Evolutionary conservation across 2,329 filamentous ascomycete species (phyloP), one percentile per base, ranked within the genome.

Genomic region (Clonostachys rosea): DNA sequence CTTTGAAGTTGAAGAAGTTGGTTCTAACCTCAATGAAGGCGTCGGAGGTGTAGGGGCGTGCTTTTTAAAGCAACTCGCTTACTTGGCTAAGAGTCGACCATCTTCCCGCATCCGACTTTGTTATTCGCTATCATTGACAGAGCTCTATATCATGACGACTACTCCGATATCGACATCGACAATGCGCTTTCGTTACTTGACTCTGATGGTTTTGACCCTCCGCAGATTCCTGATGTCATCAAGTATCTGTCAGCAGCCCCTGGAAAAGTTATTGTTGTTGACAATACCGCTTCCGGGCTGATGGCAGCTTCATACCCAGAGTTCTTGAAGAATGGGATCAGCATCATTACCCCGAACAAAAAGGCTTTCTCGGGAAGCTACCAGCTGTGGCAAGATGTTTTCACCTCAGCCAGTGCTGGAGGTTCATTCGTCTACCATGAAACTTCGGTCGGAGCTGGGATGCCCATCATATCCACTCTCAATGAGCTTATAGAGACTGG

Each of bases 301-400:
- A 78, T 99, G 33, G 94, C 92, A 43, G 81, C 88, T 50, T 71
- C 81, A 33, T 99, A 99, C 67, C 91, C 94, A 2, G 67, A 79
- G 42, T 89, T 95, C 67, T 74, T 99, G 51, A 78, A 81, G 59
- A 81, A 83, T 52, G 92, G 91, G 13, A 85, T 99, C 66, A 92
- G 84, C 67, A 83, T 99, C 58, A 89, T 97, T 30, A 99, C 94
- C 1, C 91, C 94, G 39, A 99, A 97, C 78, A 99, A 99, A 76
- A 99, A 99, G 71, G 92, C 88, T 13, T 99, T 99, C 70, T 95
- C 90, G 0, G 84, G 87, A 49, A 83, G 81, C 42, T 84, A 88
- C 59, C 75, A 83, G 56, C 74, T 96, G 47, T 99, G 92, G 91
- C 80, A 89, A 60, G 82, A 87, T 52, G 96, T 99, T 61, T 95